Conservation (phyloP, 768 basidiomycete genomes). For the Suillus spraguei region DNA sequence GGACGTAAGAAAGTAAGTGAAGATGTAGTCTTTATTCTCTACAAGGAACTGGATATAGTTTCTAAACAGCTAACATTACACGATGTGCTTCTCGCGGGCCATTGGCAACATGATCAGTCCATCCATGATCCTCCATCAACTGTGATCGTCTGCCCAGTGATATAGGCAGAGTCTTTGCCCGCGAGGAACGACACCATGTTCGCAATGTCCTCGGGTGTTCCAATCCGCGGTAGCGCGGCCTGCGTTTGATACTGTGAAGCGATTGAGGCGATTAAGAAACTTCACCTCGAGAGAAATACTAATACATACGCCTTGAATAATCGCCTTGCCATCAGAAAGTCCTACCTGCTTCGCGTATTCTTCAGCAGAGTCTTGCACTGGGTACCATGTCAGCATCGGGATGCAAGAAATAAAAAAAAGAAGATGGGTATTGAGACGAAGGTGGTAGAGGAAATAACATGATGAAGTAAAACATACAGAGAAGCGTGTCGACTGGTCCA, state of each 20-base stretch:
- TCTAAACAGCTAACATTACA: neutral
- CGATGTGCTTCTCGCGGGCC: neutral
- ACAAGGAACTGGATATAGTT: neutral
- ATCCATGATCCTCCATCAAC: slow-evolving; percentile 11
- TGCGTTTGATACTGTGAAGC: slow-evolving; percentile 3
- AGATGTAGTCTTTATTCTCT: neutral
- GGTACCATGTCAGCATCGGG: neutral
- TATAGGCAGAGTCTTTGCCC: slow-evolving; percentile 29
- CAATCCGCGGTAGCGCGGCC: slow-evolving; percentile 15
- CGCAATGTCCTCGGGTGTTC: slow-evolving; percentile 27
- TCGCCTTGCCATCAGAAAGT: neutral
- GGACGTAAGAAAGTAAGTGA: neutral
- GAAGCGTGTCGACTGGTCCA: neutral
- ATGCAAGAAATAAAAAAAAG: neutral
- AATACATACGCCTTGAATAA: neutral
- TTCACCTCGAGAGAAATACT: neutral
- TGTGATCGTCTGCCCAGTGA: slow-evolving; percentile 27
- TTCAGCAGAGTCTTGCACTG: neutral
- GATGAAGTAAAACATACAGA: neutral
- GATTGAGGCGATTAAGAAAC: neutral
- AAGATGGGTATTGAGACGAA: neutral
- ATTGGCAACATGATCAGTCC: neutral
- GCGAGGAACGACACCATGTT: slow-evolving; percentile 35
- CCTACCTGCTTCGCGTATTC: neutral
- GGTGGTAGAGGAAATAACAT: neutral